Conservation (phyloP, 345 rosid genomes). For the Turnera subulata region DNA sequence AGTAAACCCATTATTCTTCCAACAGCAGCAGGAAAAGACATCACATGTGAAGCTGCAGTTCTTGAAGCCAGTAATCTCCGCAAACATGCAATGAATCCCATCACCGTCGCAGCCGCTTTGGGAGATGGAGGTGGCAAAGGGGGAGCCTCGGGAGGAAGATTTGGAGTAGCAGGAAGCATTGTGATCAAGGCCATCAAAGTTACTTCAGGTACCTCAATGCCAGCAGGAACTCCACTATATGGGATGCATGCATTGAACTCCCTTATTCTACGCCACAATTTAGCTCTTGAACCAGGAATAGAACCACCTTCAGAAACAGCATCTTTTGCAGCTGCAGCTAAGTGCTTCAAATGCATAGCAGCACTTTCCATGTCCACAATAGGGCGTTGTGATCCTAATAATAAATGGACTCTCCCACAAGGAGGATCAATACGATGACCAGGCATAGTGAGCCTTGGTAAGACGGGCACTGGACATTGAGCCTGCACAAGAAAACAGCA, state of each 20-base stretch:
- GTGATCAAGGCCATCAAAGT: constrained; percentile 97
- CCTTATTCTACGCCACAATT: constrained; percentile 95
- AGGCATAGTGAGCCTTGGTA: constrained; percentile 98
- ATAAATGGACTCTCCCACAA: constrained; percentile 80
- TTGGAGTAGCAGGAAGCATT: constrained; percentile 92
- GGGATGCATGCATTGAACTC: constrained; percentile 97
- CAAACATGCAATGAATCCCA: constrained; percentile 93
- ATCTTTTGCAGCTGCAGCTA: constrained; percentile 97
- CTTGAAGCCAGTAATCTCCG: constrained; percentile 88
- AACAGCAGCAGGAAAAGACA: constrained; percentile 99
- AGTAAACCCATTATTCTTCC: constrained; percentile 99
- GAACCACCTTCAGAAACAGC: constrained; percentile 98
- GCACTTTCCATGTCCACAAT: constrained; percentile 65
- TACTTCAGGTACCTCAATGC: constrained; percentile 90
- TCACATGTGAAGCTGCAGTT: constrained; percentile 91
- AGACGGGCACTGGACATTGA: constrained; percentile 75
- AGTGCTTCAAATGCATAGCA: constrained; percentile 87
- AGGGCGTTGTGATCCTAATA: constrained; percentile 44
- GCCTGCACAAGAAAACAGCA: constrained; percentile 45
- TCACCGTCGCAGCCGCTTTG: constrained; percentile 97
- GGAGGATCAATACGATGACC: constrained; percentile 99
- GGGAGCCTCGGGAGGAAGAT: constrained; percentile 89
- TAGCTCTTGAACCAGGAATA: constrained; percentile 93
- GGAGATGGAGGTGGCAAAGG: constrained; percentile 99
- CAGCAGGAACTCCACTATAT: constrained; percentile 78